Evolutionary conservation across 352 stramenopile genomes (phyloP).

Genomic region (Pythium phragmitis): DNA sequence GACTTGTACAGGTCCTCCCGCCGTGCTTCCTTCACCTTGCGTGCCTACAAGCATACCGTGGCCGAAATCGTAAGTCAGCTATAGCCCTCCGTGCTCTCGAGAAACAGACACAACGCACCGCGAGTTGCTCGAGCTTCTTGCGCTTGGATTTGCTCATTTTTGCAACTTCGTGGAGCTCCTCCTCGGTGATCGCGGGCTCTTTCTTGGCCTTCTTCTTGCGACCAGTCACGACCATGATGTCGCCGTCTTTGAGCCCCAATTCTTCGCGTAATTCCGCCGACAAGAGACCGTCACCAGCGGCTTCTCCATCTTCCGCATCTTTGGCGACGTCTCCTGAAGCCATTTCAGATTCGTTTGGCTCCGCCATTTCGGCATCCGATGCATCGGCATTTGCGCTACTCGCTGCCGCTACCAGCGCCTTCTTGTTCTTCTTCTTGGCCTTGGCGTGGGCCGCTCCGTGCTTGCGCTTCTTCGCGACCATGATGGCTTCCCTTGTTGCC

Average conservation of each 20-base stretch:
- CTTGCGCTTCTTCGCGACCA: constrained; percentile 72
- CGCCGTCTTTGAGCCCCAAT: constrained; percentile 55
- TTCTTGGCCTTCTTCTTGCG: constrained; percentile 48
- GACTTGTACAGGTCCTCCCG: constrained; percentile 82
- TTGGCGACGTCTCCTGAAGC: constrained; percentile 21
- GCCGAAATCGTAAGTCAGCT: constrained; percentile 21
- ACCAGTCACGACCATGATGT: constrained; percentile 60
- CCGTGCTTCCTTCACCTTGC: constrained; percentile 76
- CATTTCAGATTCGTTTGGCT: constrained; percentile 13
- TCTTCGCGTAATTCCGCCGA: constrained; percentile 67
- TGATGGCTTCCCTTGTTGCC: constrained; percentile 13
- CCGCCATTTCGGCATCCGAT: constrained; percentile 8
- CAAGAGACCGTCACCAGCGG: constrained; percentile 35
- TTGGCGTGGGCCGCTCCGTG: constrained; percentile 27
- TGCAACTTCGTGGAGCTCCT: constrained; percentile 59
- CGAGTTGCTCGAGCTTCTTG: constrained; percentile 77
- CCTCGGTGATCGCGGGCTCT: constrained; percentile 43
- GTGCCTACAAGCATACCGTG: too few relatives aligned
- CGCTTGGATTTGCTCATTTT: constrained; percentile 83
- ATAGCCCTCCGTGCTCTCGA: not conserved
- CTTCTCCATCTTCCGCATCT: constrained; percentile 4
- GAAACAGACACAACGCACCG: constrained; percentile 21
- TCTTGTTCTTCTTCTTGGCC: constrained; percentile 53
- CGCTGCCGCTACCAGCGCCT: constrained; percentile 33
- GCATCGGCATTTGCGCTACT: constrained; percentile 14